Percentiles rank a stretch among this genome's conserved stretches.
Conservation (phyloP, 2,329 filamentous ascomycete species). For the Ascochyta lentis region DNA sequence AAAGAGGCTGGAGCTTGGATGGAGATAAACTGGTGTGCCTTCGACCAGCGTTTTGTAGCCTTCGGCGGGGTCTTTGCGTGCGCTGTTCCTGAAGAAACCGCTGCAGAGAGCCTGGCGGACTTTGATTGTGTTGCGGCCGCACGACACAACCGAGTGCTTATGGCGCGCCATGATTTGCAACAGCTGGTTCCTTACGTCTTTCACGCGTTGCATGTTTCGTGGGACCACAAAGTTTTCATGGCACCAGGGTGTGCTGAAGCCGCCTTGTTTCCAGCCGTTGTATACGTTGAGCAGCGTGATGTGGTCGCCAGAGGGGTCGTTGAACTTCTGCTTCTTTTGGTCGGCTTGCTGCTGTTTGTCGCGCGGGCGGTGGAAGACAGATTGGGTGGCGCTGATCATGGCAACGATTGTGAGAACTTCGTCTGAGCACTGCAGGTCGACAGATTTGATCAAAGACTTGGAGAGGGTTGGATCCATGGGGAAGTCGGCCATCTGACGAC, state of each 20-base stretch:
- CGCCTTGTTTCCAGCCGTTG: conserved; percentile 90
- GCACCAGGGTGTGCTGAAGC: conserved; percentile 88
- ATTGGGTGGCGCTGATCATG: conserved; percentile 73
- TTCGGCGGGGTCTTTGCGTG: conserved; percentile 93
- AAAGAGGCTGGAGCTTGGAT: conserved; percentile 89
- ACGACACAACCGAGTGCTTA: conserved; percentile 80
- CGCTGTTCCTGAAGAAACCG: conserved; percentile 94
- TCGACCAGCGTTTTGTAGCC: conserved; percentile 98
- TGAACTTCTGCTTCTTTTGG: conserved; percentile 97
- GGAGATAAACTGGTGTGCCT: conserved; percentile 91
- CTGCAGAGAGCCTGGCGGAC: conserved; percentile 88
- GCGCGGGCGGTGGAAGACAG: conserved; percentile 92
- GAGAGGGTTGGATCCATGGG: conserved; percentile 94
- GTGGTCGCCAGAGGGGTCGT: conserved; percentile 93
- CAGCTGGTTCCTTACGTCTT: conserved; percentile 91
- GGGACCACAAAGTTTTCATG: conserved; percentile 98
- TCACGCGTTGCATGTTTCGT: conserved; percentile 83
- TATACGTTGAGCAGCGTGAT: conserved; percentile 95
- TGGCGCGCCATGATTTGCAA: conserved; percentile 94
- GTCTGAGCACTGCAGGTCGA: conserved; percentile 88
- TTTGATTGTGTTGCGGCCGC: conserved; percentile 84
- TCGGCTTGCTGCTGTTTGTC: conserved; percentile 97
- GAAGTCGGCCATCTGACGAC: conserved; percentile 97
- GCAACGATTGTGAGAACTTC: conserved; percentile 89
- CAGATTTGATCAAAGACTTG: conserved; percentile 86